Conservation (phyloP, 2,329 filamentous ascomycete genomes). For the Botrytis fabae region DNA sequence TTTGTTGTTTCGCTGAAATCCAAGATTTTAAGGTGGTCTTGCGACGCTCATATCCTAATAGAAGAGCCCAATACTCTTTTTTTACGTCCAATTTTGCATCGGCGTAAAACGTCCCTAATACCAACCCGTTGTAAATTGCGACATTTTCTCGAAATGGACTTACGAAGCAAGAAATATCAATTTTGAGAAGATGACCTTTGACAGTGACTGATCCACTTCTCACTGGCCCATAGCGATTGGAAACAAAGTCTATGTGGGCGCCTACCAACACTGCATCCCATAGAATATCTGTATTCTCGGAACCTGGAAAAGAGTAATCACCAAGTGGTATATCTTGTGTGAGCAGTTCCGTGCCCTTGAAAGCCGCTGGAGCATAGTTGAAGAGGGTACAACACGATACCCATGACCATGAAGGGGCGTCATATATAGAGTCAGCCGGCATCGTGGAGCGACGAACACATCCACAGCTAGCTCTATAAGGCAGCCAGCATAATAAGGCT, state of each 20-base stretch:
- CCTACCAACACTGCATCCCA: background rate
- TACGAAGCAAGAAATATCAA: background rate
- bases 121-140: background rate
- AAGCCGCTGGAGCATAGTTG: background rate
- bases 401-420: constrained; percentile 7
- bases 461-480: background rate
- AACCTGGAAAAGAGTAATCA: background rate
- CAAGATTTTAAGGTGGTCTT: background rate
- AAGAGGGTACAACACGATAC: background rate
- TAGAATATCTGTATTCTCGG: background rate
- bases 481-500: background rate
- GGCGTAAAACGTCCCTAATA: background rate
- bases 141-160: background rate
- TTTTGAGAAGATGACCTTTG: background rate
- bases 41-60: background rate
- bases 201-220: background rate
- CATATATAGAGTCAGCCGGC: background rate
- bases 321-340: background rate
- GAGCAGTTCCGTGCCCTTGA: background rate
- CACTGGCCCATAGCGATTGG: background rate
- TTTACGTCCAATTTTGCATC: background rate
- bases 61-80: background rate
- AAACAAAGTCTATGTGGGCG: background rate
- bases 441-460: background rate
- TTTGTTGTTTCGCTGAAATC: background rate